Evolutionary conservation across 2,329 filamentous ascomycete species (phyloP).

Genomic region (Penicillium thymicola): DNA sequence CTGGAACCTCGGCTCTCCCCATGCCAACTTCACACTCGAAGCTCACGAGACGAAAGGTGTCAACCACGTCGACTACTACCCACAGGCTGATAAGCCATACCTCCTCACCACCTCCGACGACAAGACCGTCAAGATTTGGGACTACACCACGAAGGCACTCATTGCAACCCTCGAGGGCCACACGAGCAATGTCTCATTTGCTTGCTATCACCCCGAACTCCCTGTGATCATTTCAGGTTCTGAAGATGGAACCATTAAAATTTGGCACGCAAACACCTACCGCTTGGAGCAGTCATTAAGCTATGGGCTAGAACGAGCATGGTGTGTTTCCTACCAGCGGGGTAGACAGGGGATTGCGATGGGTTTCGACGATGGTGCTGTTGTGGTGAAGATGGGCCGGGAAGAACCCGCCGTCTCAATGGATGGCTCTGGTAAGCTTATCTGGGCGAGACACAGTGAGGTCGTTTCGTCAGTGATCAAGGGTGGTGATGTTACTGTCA

Average conservation of each 20-base stretch:
- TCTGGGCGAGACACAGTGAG: conserved; percentile 94
- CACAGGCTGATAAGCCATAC: conserved; percentile 70
- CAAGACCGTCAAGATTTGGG: conserved; percentile 96
- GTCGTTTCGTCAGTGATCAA: conserved; percentile 95
- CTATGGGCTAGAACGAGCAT: conserved; percentile 92
- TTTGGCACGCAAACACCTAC: conserved; percentile 99
- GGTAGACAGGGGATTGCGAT: conserved; percentile 92
- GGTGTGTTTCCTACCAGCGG: conserved; percentile 95
- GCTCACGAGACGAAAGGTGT: conserved; percentile 97
- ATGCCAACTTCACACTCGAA: conserved; percentile 93
- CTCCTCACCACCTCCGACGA: conserved; percentile 96
- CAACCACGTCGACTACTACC: conserved; percentile 91
- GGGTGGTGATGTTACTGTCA: conserved; percentile 75
- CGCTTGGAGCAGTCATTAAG: conserved; percentile 92
- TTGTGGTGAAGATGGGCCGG: conserved; percentile 95
- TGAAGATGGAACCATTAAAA: conserved; percentile 94
- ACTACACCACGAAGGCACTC: conserved; percentile 96
- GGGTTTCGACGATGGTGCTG: conserved; percentile 95
- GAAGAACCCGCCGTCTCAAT: conserved; percentile 98
- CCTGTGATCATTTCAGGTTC: conserved; percentile 97
- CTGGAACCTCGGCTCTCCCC: conserved; percentile 91
- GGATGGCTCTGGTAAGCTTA: conserved; percentile 92
- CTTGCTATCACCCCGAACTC: conserved; percentile 94
- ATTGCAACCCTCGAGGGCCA: conserved; percentile 97
- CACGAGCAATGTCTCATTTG: conserved; percentile 96